These are phyloP conservation scores for Tanacetum coccineum DNA, from an alignment of 129 eudicot genomes.

Conservation along the genomic window DNA sequence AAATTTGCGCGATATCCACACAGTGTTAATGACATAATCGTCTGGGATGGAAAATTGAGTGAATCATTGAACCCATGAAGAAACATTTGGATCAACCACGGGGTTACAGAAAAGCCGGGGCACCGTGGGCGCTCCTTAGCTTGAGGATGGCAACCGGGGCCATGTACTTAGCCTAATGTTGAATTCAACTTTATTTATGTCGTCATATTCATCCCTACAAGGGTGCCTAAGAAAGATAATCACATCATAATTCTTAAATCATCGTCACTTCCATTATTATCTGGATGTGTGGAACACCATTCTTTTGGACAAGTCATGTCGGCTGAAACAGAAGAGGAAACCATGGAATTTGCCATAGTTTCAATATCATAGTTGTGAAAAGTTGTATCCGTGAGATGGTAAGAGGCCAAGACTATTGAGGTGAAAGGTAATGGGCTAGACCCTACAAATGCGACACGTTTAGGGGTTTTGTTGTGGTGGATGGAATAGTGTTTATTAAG, in stretches of 20 bases:
- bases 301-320: constrained; percentile 44
- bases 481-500: no score
- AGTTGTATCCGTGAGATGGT: no score
- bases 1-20: constrained; percentile 44
- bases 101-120: constrained; percentile 71
- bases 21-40: constrained; percentile 71
- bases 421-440: no score
- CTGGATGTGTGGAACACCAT: constrained; percentile 48
- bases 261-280: constrained; percentile 50
- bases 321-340: constrained; percentile 36
- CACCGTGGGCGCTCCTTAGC: constrained; percentile 76
- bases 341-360: constrained; percentile 48
- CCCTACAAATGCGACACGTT: no score
- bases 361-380: constrained; percentile 77
- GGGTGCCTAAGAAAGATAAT: constrained; percentile 63
- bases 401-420: no score
- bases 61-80: constrained; percentile 53
- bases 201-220: constrained; percentile 67
- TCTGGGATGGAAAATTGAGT: constrained; percentile 65
- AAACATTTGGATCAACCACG: constrained; percentile 49
- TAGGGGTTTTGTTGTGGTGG: no score
- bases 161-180: constrained; percentile 51
- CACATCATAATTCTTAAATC: constrained; percentile 46
- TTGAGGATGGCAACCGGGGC: constrained; percentile 52
- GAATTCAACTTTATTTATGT: constrained; percentile 36